Evolutionary conservation across 2,329 filamentous ascomycete species (phyloP), one percentile per base, ranked within the genome.

Genomic region (Nemania abortiva): DNA sequence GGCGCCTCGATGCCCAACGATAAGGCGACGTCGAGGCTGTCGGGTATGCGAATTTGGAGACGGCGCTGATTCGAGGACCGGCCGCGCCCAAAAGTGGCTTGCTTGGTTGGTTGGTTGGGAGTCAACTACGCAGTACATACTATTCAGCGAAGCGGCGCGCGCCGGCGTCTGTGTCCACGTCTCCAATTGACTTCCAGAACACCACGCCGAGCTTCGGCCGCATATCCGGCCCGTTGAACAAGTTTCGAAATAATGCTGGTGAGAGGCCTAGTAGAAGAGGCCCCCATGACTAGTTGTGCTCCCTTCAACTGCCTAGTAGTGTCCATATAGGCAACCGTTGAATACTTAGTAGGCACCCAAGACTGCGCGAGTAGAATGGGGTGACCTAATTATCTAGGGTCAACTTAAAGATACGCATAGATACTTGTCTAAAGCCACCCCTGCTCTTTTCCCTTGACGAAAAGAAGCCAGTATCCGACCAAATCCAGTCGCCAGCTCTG

Each of bases 1-100:
- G 79, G 81, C 80, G 82, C 79, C 79, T 83, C 81, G 78, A 75
- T 84, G 81, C 84, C 84, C 84, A 86, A 86, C 84, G 77, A 79
- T 77, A 79, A 27, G 77, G 68, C 70, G 75, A 76, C 63, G 75
- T 75, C 69, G 71, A 79, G 75, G 75, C 77, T 77, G 78, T 81
- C 79, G 77, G 79, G 78, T 79, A 72, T 68, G 71, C 72, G 68
- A 63, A 50, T 50, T 73, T 68, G 70, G 68, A 72, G 66, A 42
- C 63, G 52, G 64, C 52, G 72, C 53, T 74, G 75, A 77, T 77
- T 77, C 73, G 76, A 74, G 70, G 68, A 66, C 61, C 66, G 73
- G 68, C 74, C 76, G 74, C 75, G 69, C 61, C 61, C 70, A 66
- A 68, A 42, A 67, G 72, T 74, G 76, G 72, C 71, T 76, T 63